Evolutionary conservation across 2,329 filamentous ascomycete genomes (phyloP), one percentile per base, ranked within the genome.

Genomic region (Ophiostoma pallidulum): DNA sequence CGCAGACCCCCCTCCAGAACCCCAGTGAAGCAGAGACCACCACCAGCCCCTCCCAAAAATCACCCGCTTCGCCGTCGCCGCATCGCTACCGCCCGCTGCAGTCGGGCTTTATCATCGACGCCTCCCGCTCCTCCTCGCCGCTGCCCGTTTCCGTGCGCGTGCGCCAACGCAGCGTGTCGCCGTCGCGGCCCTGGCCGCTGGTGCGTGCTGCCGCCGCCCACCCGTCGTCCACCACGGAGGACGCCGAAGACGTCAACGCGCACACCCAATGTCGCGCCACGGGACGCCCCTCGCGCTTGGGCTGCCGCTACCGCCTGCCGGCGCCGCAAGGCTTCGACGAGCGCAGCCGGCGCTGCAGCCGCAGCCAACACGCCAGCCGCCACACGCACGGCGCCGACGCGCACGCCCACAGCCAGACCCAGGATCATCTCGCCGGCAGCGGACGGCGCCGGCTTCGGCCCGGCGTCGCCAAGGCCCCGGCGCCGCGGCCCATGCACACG

Each of bases 371-470:
- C 24, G 7, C 19, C 22, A 12, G 10, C 29, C 14, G 19, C 19
- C 8, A 33, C 41, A 4, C n/a, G n/a, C n/a, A n/a, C n/a, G n/a
- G n/a, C n/a, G n/a, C n/a, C n/a, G n/a, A n/a, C n/a, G n/a, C n/a
- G n/a, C n/a, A n/a, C n/a, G n/a, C n/a, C n/a, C n/a, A 9, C 40
- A 19, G 19, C 41, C n/a, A 40, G 39, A 39, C 33, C 47, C 51
- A 29, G 48, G 50, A 38, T 60, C 64, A 45, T 59, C 62, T 53
- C 64, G 66, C 54, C 58, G 64, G 54, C 63, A 62, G 59, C 19
- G 33, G 51, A 55, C 59, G 51, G 18, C 55, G 57, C 53, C 60
- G 64, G 48, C 64, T 64, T 41, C 51, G 52, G 40, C 67, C 62
- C 9, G 41, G 39, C 32, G 32, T 48, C 35, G 36, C 45, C 14